Conservation (phyloP, 257 asterid species). For the Solanum pennellii region DNA sequence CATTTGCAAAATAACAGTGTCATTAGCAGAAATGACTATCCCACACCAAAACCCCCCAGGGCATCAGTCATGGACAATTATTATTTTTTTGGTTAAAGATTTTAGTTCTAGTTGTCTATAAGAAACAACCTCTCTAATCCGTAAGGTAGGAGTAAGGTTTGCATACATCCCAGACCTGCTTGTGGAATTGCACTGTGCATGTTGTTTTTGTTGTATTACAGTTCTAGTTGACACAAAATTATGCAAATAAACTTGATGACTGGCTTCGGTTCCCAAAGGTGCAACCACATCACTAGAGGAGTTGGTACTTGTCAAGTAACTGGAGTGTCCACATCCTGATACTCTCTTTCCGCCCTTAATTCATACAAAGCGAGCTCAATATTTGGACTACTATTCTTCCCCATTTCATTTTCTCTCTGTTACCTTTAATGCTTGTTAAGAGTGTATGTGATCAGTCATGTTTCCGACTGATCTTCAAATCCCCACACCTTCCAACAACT, state of each 20-base stretch:
- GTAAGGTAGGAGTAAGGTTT: background rate
- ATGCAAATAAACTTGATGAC: background rate
- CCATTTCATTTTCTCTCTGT: background rate
- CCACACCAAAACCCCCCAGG: background rate
- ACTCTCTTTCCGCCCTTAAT: background rate
- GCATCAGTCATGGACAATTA: background rate
- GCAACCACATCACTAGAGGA: too few species aligned
- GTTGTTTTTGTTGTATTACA: background rate
- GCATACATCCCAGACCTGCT: background rate
- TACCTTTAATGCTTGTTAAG: background rate
- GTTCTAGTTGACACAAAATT: background rate
- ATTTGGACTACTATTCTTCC: background rate
- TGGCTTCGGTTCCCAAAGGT: too few species aligned
- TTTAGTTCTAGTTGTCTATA: background rate
- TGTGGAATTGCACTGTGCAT: background rate
- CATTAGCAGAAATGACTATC: background rate
- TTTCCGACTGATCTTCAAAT: background rate
- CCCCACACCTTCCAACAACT: background rate
- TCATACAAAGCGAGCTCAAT: background rate
- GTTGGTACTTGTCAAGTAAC: background rate
- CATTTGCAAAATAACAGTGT: constrained; percentile 1
- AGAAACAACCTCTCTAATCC: background rate
- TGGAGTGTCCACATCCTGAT: background rate
- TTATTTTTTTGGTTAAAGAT: background rate
- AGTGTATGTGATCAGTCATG: background rate